phyloP scores from a whole-genome alignment of 2,329 filamentous ascomycete species.

The Colletotrichum magnum region DNA sequence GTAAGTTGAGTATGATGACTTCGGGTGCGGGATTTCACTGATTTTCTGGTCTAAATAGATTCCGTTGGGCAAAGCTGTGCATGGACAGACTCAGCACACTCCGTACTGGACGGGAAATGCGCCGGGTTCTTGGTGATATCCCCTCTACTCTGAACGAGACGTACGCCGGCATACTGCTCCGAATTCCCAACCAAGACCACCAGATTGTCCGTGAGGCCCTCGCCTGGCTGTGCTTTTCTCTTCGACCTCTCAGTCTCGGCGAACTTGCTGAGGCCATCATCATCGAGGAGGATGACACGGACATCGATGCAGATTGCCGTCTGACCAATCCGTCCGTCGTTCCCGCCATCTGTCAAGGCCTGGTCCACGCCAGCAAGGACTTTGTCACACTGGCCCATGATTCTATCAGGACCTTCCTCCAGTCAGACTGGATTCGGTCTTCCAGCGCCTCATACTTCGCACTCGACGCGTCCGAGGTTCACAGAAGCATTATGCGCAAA shows the following conservation, averaged over 20 bases:
- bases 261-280: slow-evolving; percentile 48
- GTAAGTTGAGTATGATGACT: slow-evolving; percentile 36
- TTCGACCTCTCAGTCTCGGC: slow-evolving; percentile 43
- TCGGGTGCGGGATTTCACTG: background rate
- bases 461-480: slow-evolving; percentile 33
- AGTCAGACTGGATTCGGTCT: slow-evolving; percentile 40
- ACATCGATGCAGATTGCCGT: slow-evolving; percentile 45
- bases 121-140: slow-evolving; percentile 41
- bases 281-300: slow-evolving; percentile 43
- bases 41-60: slow-evolving; percentile 44
- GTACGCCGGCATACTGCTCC: slow-evolving; percentile 44
- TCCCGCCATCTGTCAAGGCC: slow-evolving; percentile 43
- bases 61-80: slow-evolving; percentile 48
- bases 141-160: slow-evolving; percentile 45
- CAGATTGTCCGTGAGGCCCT: slow-evolving; percentile 45
- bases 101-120: slow-evolving; percentile 44
- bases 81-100: slow-evolving; percentile 45
- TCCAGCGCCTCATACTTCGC: slow-evolving; percentile 43
- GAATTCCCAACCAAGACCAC: slow-evolving; percentile 44
- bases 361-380: slow-evolving; percentile 36
- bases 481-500: slow-evolving; percentile 44
- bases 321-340: slow-evolving; percentile 41
- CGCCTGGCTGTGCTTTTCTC: slow-evolving; percentile 46
- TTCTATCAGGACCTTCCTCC: slow-evolving; percentile 44
- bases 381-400: slow-evolving; percentile 45